Percentiles rank a stretch among this genome's conserved stretches.
phyloP scores from a whole-genome alignment of 1,284 basidiomycete species.

The Papiliotrema terrestris region DNA sequence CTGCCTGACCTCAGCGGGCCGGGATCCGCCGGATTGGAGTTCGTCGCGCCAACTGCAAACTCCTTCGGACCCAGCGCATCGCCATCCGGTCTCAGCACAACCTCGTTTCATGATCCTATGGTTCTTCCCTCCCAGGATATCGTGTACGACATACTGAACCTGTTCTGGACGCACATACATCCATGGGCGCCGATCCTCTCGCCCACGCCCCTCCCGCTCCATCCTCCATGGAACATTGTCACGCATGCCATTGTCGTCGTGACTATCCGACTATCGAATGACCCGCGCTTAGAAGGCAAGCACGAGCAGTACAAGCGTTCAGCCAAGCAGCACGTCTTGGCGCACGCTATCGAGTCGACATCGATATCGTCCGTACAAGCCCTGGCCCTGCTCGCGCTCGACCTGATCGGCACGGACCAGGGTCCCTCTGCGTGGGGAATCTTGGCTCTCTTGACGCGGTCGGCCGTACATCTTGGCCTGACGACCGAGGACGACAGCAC shows the following conservation, averaged over 20 bases:
- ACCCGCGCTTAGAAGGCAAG: conserved; percentile 30
- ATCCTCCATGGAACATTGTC: conserved; percentile 43
- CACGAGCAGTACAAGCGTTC: conserved; percentile 33
- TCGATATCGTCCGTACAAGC: conserved; percentile 46
- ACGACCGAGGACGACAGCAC: conserved; percentile 33
- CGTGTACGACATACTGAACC: conserved; percentile 40
- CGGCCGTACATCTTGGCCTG: conserved; percentile 45
- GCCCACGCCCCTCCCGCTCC: conserved; percentile 20
- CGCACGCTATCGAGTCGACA: conserved; percentile 46
- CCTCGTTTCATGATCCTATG: conserved; percentile 37
- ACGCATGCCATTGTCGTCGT: conserved; percentile 49
- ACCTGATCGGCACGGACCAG: conserved; percentile 47
- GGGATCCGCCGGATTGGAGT: not conserved
- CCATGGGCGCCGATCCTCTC: conserved; percentile 48
- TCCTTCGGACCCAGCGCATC: conserved; percentile 25
- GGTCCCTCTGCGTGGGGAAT: conserved; percentile 47
- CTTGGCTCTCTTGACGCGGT: conserved; percentile 45
- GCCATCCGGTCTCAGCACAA: conserved; percentile 23
- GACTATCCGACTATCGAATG: conserved; percentile 39
- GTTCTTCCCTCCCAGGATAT: conserved; percentile 47
- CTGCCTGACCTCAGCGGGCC: conserved; percentile 1
- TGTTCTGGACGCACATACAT: conserved; percentile 44
- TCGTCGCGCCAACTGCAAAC: conserved; percentile 17
- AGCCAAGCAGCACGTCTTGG: conserved; percentile 45
- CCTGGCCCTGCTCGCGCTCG: conserved; percentile 44